Base-by-base conservation (phyloP, 2,329 filamentous ascomycete genomes). In the Leptographium flavum region DNA sequence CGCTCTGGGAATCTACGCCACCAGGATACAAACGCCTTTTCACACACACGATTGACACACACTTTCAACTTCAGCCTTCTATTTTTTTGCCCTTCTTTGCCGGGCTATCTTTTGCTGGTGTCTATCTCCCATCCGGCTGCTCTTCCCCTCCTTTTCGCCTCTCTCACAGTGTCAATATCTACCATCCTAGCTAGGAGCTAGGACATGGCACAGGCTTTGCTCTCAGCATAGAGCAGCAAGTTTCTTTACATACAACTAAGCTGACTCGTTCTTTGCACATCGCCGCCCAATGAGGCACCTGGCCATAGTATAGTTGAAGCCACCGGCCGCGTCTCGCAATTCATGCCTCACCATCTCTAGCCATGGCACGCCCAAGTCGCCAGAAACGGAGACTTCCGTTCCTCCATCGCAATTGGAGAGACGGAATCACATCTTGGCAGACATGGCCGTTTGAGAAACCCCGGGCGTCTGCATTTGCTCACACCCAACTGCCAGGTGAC, bases 321-420 rank as follows among this genome's bases (percentile, higher is more conserved):
- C 21, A 13, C 21, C 13, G 8, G 13, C 22, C 21, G 21, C 35
- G 21, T 6, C 23, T 9, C n/a, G 10, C n/a, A 11, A 13, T 37
- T 37, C 21, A 37, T 37, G 35, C 35, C 35, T 37, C 21, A 13
- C 15, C 23, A 19, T 28, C 15, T 28, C 38, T 25, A 37, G 25
- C 38, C 25, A 45, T 47, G 42, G 13, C 41, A 17, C 25, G 37
- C 5, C 17, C 41, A 6, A 43, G 22, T 22, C 32, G 45, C 22
- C 45, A 39, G 8, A 38, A 35, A 14, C 52, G 47, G 27, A 42
- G 42, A 60, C 61, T 69, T 46, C 71, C 73, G 49, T 76, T 71
- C 58, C 67, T 75, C 48, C 69, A 73, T 52, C 67, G 71, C 56
- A 73, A 70, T 56, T 74, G 68, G 70, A 62, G 67, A 50, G 65